Evolutionary conservation across 768 basidiomycete genomes (phyloP), one percentile per base, ranked within the genome.

Genomic region (Krasilnikovozyma curviuscula): DNA sequence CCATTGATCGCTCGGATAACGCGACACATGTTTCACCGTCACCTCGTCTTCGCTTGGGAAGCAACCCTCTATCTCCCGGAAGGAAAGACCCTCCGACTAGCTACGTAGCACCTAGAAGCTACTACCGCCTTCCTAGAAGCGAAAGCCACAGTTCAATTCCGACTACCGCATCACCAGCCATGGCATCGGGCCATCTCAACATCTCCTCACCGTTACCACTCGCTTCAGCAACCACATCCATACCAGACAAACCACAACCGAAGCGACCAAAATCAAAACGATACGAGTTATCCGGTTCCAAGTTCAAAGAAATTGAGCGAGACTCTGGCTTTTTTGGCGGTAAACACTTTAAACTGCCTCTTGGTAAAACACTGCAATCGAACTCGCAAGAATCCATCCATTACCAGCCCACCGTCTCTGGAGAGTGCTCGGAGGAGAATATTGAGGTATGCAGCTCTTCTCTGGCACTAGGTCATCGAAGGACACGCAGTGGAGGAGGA

Each of bases 271-370:
- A 9, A 1, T 14, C 30, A n/a, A n/a, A n/a, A n/a, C n/a, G n/a
- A n/a, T n/a, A n/a, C n/a, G n/a, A n/a, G n/a, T n/a, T n/a, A n/a
- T n/a, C n/a, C n/a, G n/a, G n/a, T n/a, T 45, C 44, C 6, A n/a
- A 35, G 18, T 45, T 45, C 21, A 19, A 35, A 4, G 44, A 45
- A 18, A 27, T 45, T n/a, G 44, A 45, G 9, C 44, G 44, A 12
- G 44, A 45, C 33, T 45, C 44, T 3, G 44, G 44, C 33, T 45
- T 45, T 35, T 45, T 32, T 8, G 44, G 44, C 7, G 44, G 44
- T 1, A 33, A 35, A 27, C 9, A 12, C 12, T 32, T 32, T 5
- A 45, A 45, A 12, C 33, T 45, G 7, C 19, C 33, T 21, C n/a
- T 35, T n/a, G 44, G 44, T 0, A 45, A 33, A 8, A 32, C 33